phyloP scores from a whole-genome alignment of 805 yeast species.

The Cyberlindnera suaveolens region DNA sequence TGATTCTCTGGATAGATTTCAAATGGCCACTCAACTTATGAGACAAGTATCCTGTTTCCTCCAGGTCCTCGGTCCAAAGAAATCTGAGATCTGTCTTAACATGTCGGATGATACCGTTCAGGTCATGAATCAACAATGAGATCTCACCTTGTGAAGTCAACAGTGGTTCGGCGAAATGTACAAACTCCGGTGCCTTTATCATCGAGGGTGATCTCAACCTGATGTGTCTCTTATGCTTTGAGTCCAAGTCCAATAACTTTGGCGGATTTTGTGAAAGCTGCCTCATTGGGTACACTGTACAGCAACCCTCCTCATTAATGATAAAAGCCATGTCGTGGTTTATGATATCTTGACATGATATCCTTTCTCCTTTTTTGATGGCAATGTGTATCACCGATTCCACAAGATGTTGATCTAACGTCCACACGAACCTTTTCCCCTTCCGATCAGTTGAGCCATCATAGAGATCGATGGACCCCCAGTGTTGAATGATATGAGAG shows the following conservation, averaged over 20 bases:
- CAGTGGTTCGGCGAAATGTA: conserved; percentile 31
- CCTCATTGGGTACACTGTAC: conserved; percentile 39
- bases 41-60: conserved; percentile 27
- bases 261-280: conserved; percentile 54
- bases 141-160: conserved; percentile 23
- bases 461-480: conserved; percentile 42
- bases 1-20: conserved; percentile 64
- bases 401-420: conserved; percentile 36
- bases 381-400: conserved; percentile 18
- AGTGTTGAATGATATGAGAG: conserved; percentile 48
- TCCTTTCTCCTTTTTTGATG: conserved; percentile 14
- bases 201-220: conserved; percentile 21
- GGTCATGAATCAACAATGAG: conserved; percentile 41
- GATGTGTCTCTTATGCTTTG: conserved; percentile 11
- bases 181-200: conserved; percentile 26
- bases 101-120: conserved; percentile 31
- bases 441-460: conserved; percentile 4
- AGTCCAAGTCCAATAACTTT: conserved; percentile 20
- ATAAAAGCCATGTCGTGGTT: conserved; percentile 36
- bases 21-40: conserved; percentile 80
- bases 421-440: conserved; percentile 28
- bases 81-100: conserved; percentile 24
- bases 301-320: conserved; percentile 33
- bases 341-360: conserved; percentile 18
- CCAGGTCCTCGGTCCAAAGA: conserved; percentile 11